A percentile compares a stretch with the other conserved stretches of the same genome.
phyloP scores from a whole-genome alignment of 148 eudicot genomes.

The Linanthus parryae region DNA sequence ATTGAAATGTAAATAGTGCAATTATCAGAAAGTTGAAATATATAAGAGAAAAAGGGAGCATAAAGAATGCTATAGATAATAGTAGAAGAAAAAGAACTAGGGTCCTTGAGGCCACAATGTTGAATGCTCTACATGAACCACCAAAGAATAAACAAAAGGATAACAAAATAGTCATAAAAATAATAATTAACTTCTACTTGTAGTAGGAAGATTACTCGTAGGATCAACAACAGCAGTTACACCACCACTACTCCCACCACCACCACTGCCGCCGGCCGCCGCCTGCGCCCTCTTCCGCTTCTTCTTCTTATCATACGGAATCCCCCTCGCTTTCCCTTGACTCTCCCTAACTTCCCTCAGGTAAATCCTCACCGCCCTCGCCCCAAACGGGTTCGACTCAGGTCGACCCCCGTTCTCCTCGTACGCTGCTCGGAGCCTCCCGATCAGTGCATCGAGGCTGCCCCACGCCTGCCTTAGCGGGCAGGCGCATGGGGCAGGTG shows the following conservation, averaged over 20 bases:
- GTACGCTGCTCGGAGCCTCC: constrained; percentile 60
- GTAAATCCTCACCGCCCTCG: constrained; percentile 60
- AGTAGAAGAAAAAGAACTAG: background rate
- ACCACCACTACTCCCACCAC: constrained; percentile 13
- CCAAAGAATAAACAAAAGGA: background rate
- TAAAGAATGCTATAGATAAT: no score
- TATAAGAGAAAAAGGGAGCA: no score
- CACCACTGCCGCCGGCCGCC: background rate
- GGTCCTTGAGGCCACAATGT: no score
- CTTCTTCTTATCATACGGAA: constrained; percentile 78
- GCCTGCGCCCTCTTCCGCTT: constrained; percentile 44
- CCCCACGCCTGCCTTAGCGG: constrained; percentile 73
- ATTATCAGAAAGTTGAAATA: no score
- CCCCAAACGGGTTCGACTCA: constrained; percentile 73
- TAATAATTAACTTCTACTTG: background rate
- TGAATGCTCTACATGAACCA: no score
- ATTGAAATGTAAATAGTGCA: no score
- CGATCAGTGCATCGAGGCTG: constrained; percentile 61
- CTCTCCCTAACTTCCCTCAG: constrained; percentile 71
- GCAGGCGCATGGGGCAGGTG: constrained; percentile 66
- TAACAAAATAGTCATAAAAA: background rate
- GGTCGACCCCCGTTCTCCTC: constrained; percentile 70
- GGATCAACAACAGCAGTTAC: constrained; percentile 3
- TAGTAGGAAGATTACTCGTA: background rate
- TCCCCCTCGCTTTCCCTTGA: constrained; percentile 78